Evolutionary conservation across 805 yeast genomes (phyloP), one percentile per base, ranked within the genome.

Genomic region (Pichia scutulata): DNA sequence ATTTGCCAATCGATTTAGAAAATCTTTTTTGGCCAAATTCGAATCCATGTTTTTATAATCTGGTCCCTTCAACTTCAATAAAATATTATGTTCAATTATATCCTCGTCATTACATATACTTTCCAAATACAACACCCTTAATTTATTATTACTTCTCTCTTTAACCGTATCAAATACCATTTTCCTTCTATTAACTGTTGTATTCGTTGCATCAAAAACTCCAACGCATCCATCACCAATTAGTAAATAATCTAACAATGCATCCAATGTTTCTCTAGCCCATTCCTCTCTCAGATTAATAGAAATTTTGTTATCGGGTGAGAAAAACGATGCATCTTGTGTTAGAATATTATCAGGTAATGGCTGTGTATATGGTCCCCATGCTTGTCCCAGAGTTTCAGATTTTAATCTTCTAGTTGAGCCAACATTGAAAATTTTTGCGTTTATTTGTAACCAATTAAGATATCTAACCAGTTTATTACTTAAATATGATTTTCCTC

Each of bases 261-360:
- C 86, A 53, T 89, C 92, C 51, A 92, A 70, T 0, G 99, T 92
- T 56, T 92, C 96, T 81, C 85, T 82, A 0, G 99, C 99, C 98
- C 98, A 93, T 65, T 85, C 78, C 61, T 92, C 97, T 53, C 98
- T 77, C 43, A 89, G 70, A 30, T 74, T 71, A 4, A 79, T 79
- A 18, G 84, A 80, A 14, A 77, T 70, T 40, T 72, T 67, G 65
- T 93, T 89, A 48, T 79, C 81, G 0, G 98, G 97, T 33, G 83
- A 77, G 69, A 92, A 92, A 63, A 92, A 92, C 51, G 77, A 83
- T 2, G 97, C 97, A 51, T 79, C 78, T 58, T 92, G 97, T 18
- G 69, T 62, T 3, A 68, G 55, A 4, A 19, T 19, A 6, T 58
- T 52, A 53, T 77, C 83, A 0, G 82, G 78, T 30, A 80, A 62